phyloP scores from a whole-genome alignment of 108 stramenopile genomes.

The Pseudonitzschia multistriata region DNA sequence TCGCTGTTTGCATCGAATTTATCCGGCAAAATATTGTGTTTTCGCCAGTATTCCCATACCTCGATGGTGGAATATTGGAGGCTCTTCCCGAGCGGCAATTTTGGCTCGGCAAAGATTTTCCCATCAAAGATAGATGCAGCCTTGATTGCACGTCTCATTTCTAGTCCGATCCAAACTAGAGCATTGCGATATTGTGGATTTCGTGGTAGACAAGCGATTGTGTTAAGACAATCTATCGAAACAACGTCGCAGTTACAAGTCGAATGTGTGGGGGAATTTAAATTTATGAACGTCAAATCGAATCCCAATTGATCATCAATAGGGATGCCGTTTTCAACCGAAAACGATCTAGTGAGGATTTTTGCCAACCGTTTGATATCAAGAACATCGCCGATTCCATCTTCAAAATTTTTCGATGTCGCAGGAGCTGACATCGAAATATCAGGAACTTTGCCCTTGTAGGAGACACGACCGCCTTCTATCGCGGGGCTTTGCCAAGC shows the following conservation, averaged over 20 bases:
- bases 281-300: neutral
- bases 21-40: constrained; percentile 4
- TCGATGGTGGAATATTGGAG: constrained; percentile 15
- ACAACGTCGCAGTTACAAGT: constrained; percentile 22
- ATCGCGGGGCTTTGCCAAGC: neutral
- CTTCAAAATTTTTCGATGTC: neutral
- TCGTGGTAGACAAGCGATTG: constrained; percentile 11
- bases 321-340: neutral
- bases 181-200: constrained; percentile 7
- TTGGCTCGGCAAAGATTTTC: too few relatives aligned
- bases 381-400: neutral
- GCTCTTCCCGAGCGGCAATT: constrained; percentile 17
- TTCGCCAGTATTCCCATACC: constrained; percentile 14
- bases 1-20: neutral
- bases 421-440: neutral
- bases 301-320: neutral
- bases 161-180: constrained; percentile 5
- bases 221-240: constrained; percentile 25
- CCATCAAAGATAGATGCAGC: neutral
- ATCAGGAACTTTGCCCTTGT: neutral
- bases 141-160: constrained; percentile 17
- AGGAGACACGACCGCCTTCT: neutral
- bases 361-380: neutral
- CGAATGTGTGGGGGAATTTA: neutral
- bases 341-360: neutral